Conservation (phyloP, 2,329 filamentous ascomycete species). For the Phoma sp. region DNA sequence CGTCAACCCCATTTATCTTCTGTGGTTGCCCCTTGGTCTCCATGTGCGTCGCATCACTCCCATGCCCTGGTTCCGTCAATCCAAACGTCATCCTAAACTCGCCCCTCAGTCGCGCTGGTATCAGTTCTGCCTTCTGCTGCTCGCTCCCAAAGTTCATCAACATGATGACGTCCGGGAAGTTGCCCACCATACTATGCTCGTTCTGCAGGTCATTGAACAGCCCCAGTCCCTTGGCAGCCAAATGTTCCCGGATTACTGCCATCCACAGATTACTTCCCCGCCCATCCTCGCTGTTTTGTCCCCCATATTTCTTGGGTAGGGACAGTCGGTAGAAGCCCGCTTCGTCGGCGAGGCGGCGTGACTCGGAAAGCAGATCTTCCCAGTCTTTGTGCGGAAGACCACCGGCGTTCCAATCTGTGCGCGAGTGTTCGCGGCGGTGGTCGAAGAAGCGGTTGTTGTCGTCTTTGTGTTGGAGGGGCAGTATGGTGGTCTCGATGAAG, state of each 20-base stretch:
- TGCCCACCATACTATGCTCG: slow-evolving; percentile 67
- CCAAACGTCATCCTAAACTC: slow-evolving; percentile 66
- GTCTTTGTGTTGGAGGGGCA: slow-evolving; percentile 60
- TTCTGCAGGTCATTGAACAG: slow-evolving; percentile 70
- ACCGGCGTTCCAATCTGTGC: slow-evolving; percentile 65
- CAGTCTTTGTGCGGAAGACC: slow-evolving; percentile 65
- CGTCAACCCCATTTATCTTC: slow-evolving; percentile 52
- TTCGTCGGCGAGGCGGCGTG: slow-evolving; percentile 60
- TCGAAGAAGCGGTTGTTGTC: slow-evolving; percentile 72
- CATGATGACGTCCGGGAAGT: slow-evolving; percentile 69
- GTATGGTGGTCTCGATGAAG: slow-evolving; percentile 63
- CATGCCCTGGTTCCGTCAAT: slow-evolving; percentile 66
- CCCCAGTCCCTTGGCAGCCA: slow-evolving; percentile 65
- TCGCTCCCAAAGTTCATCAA: slow-evolving; percentile 65
- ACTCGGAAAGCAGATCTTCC: slow-evolving; percentile 61
- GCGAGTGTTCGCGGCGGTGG: slow-evolving; percentile 66
- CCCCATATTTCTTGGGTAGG: slow-evolving; percentile 63
- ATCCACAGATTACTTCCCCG: slow-evolving; percentile 65
- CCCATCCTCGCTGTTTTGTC: slow-evolving; percentile 53
- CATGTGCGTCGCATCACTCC: slow-evolving; percentile 69
- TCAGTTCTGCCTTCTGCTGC: slow-evolving; percentile 61
- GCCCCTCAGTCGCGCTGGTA: slow-evolving; percentile 59
- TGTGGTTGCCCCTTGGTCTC: slow-evolving; percentile 59
- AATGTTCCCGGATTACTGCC: slow-evolving; percentile 66
- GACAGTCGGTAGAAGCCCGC: slow-evolving; percentile 68